phyloP scores from a whole-genome alignment of 495 filamentous ascomycete species.

The Penicillium alfredii region DNA sequence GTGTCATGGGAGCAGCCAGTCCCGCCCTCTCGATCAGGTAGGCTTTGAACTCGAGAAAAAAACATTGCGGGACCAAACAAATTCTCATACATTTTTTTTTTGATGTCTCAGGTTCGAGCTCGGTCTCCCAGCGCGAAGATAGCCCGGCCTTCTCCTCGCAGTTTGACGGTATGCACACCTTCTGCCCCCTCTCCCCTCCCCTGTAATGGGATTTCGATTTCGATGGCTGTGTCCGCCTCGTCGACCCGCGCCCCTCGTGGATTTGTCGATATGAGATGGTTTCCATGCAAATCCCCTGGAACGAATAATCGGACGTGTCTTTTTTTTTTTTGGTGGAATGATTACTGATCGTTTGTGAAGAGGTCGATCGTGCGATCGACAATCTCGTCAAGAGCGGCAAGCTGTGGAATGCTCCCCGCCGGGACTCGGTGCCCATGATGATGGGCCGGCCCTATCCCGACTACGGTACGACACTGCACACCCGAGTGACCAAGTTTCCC shows the following conservation, averaged over 20 bases:
- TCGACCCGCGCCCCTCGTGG: too few relatives aligned
- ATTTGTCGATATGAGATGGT: too few relatives aligned
- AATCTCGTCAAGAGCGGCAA: conserved; percentile 96
- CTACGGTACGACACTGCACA: conserved; percentile 41
- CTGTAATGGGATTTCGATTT: conserved; percentile 3
- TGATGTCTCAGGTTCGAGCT: conserved; percentile 59
- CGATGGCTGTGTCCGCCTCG: too few relatives aligned
- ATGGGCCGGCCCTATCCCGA: conserved; percentile 57
- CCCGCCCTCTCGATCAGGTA: conserved; percentile 85
- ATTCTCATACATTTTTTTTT: too few relatives aligned
- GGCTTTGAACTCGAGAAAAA: conserved; percentile 15
- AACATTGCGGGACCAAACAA: too few relatives aligned
- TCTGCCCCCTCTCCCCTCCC: conserved; percentile 1
- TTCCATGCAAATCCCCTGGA: too few relatives aligned
- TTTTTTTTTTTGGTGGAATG: conserved; percentile 12
- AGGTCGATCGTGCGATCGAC: conserved; percentile 93
- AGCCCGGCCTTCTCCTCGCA: conserved; percentile 76
- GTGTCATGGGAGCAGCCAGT: conserved; percentile 77
- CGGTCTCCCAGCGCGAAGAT: conserved; percentile 71
- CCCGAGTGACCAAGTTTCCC: conserved; percentile 8
- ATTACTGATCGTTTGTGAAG: conserved; percentile 38
- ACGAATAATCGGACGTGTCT: conserved; percentile 11
- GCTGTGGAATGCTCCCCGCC: conserved; percentile 72
- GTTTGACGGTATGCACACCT: conserved; percentile 69
- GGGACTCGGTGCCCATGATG: conserved; percentile 79